These are phyloP conservation scores for Penicillium verhagenii DNA, from an alignment of 495 filamentous ascomycete genomes.

Conservation along the genomic window DNA sequence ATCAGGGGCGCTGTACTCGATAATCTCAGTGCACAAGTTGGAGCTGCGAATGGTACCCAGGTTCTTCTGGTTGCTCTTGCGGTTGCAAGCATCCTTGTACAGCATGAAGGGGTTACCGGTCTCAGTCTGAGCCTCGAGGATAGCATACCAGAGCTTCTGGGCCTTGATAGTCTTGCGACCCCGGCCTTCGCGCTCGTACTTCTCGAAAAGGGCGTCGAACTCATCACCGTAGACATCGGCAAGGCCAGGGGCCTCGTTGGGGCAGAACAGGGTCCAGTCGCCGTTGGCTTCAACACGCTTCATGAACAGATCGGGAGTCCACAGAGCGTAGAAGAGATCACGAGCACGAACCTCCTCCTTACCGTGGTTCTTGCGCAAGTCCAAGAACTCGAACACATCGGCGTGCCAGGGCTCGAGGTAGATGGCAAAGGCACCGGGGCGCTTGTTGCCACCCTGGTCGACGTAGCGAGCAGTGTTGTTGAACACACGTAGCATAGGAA, in stretches of 20 bases:
- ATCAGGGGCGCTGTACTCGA: conserved; percentile 95
- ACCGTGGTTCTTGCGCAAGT: conserved; percentile 97
- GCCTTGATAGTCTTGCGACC: conserved; percentile 91
- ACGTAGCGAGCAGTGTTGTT: conserved; percentile 99
- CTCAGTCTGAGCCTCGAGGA: conserved; percentile 96
- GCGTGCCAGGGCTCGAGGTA: conserved; percentile 99
- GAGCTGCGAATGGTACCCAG: conserved; percentile 96
- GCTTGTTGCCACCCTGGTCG: conserved; percentile 99
- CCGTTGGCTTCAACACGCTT: conserved; percentile 94
- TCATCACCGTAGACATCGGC: conserved; percentile 97
- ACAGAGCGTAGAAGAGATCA: conserved; percentile 95
- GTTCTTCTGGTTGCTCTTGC: conserved; percentile 99
- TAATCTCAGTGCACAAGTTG: conserved; percentile 97
- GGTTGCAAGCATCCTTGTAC: conserved; percentile 98
- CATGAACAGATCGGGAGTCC: conserved; percentile 99
- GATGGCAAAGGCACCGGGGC: conserved; percentile 96
- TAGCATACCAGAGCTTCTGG: conserved; percentile 98
- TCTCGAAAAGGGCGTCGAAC: conserved; percentile 92
- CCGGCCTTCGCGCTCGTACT: conserved; percentile 86
- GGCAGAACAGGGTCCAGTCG: conserved; percentile 97
- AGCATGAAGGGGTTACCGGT: conserved; percentile 99
- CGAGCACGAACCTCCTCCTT: conserved; percentile 97
- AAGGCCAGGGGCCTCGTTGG: conserved; percentile 89
- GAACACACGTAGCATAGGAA: conserved; percentile 97
- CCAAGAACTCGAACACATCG: conserved; percentile 95